A percentile compares a stretch with the other conserved stretches of the same genome.
These are phyloP conservation scores for Moniliophthora roreri DNA, from an alignment of 1,284 basidiomycete genomes.

Conservation along the genomic window DNA sequence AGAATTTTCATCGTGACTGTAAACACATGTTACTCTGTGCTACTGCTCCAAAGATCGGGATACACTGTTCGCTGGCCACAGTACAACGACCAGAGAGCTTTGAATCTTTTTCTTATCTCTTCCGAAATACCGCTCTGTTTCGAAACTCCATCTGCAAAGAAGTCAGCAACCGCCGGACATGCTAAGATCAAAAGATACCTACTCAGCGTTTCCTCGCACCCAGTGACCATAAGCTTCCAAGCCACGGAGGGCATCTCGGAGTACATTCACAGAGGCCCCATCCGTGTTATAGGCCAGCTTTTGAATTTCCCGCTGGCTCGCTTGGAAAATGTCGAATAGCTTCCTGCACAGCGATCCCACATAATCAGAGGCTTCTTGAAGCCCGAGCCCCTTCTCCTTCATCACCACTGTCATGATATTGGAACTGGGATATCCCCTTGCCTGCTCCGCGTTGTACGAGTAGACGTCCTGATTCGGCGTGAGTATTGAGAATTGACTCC, in stretches of 20 bases:
- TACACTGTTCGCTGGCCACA: too few relatives aligned
- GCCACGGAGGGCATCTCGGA: conserved; percentile 30
- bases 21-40: too few relatives aligned
- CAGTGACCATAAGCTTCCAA: conserved; percentile 29
- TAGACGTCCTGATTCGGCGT: conserved; percentile 53
- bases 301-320: conserved; percentile 11
- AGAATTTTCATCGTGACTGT: too few relatives aligned
- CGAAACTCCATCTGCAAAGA: not conserved
- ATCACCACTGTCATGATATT: conserved; percentile 69
- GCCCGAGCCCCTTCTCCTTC: conserved; percentile 45
- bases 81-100: too few relatives aligned
- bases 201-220: conserved; percentile 22
- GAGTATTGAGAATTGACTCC: not conserved
- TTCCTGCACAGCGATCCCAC: conserved; percentile 50
- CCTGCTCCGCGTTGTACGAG: conserved; percentile 71
- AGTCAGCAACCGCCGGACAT: too few relatives aligned
- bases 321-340: conserved; percentile 34
- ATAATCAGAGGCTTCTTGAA: conserved; percentile 59
- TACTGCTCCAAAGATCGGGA: too few relatives aligned
- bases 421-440: conserved; percentile 62
- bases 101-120: too few relatives aligned
- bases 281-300: conserved; percentile 22
- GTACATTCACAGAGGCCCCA: conserved; percentile 36
- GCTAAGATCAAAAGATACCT: too few relatives aligned
- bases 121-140: too few relatives aligned